phyloP scores from a whole-genome alignment of 2,329 filamentous ascomycete species.

The Colletotrichum karsti region DNA sequence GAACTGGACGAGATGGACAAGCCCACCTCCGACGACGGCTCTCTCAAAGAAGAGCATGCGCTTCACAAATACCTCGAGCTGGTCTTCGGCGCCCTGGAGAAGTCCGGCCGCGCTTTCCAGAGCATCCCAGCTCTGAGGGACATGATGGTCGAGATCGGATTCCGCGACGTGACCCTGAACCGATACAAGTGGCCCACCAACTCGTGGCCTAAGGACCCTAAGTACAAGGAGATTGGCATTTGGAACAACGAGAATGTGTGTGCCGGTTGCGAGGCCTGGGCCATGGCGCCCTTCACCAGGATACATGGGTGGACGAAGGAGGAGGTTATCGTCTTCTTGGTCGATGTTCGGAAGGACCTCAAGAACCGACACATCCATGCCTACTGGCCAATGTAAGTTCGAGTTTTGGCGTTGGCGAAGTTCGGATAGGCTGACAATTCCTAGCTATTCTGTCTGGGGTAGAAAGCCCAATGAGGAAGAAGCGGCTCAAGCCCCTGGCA shows the following conservation, averaged over 20 bases:
- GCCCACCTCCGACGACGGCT: neutral
- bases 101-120: neutral
- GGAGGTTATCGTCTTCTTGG: neutral
- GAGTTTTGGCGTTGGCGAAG: too few relatives aligned
- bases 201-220: neutral
- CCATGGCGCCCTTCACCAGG: neutral
- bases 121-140: neutral
- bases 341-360: neutral
- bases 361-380: fast-evolving
- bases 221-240: neutral
- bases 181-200: neutral
- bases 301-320: neutral
- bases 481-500: too few relatives aligned
- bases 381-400: neutral
- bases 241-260: neutral
- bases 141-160: neutral
- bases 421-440: too few relatives aligned
- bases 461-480: too few relatives aligned
- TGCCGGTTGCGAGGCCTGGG: neutral
- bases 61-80: neutral
- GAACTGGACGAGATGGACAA: neutral
- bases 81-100: neutral
- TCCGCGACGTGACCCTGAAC: neutral
- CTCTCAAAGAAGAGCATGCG: neutral
- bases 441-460: too few relatives aligned